phyloP scores from a whole-genome alignment of 305 asterid genomes.

The Solanum hybrid region DNA sequence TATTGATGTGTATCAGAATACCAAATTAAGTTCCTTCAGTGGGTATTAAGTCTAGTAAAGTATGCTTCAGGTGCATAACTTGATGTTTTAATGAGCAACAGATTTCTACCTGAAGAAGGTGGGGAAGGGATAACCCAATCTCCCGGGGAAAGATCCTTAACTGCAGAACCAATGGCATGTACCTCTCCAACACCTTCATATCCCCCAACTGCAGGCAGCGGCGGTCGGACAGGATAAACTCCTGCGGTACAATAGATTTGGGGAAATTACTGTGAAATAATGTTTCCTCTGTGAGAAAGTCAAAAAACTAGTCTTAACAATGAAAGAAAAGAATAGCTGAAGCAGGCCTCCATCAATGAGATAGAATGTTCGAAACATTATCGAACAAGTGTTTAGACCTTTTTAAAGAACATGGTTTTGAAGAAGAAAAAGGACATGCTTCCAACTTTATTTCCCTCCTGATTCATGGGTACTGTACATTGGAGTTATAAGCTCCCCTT shows the following conservation, averaged over 20 bases:
- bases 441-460: background rate
- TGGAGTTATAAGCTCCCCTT: background rate
- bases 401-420: background rate
- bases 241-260: slow-evolving; percentile 26
- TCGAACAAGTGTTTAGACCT: background rate
- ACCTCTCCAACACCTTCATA: slow-evolving; percentile 96
- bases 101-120: slow-evolving; percentile 62
- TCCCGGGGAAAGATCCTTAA: slow-evolving; percentile 52
- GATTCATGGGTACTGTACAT: background rate
- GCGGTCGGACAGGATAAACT: slow-evolving; percentile 90
- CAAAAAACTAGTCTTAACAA: background rate
- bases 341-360: background rate
- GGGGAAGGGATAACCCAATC: slow-evolving; percentile 96
- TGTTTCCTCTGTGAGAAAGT: background rate
- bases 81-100: background rate
- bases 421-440: background rate
- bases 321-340: background rate
- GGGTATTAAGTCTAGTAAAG: background rate
- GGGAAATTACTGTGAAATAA: background rate
- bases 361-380: background rate
- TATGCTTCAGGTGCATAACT: background rate
- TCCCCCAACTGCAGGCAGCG: slow-evolving; percentile 87
- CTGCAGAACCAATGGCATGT: slow-evolving; percentile 65
- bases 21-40: background rate
- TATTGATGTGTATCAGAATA: background rate